Base-by-base conservation (phyloP, 2,329 filamentous ascomycete species). In the Boeremia exigua region DNA sequence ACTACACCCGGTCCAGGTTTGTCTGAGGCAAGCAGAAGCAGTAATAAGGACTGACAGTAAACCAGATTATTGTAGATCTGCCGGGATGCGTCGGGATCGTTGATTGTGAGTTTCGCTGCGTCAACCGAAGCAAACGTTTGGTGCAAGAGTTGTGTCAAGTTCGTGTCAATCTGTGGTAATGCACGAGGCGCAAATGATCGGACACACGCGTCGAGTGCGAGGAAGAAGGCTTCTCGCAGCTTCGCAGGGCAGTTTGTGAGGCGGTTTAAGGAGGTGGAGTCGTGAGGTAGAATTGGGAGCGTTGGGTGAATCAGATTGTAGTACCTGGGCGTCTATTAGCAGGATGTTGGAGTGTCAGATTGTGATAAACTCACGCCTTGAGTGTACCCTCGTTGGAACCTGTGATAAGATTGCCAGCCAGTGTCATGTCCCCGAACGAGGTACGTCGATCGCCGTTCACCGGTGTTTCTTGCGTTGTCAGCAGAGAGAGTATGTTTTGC, bases 301-400 rank as follows among this genome's bases (percentile, higher is more conserved):
- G 68, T 71, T 3, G 69, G 67, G 53, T 76, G 74, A 23, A 76
- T 74, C 33, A 67, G 62, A 51, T 65, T 71, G 54, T 73, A 74
- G 47, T 75, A 76, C 12, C 73, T 75, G 52, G 3, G 7, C 10
- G 7, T 5, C 3, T 8, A 33, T 74, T 56, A 73, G 63, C 49
- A 27, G 36, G 3, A 14, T 30, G 27, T 15, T 12, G 11, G 14
- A 25, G 7, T 14, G 8, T 14, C 11, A 6, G 8, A 14, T 29
- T 2, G 14, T 6, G 12, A 10, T 15, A 19, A 29, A 59, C 68
- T 55, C 62, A 75, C 73, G 71, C 70, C 60, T 74, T 74, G 48
- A 75, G 66, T 7, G 60, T 63, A 3, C 64, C 64, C 43, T 75
- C 72, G n/a, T 75, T 71, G 2, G 70, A 71, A 14, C 71, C 67